Conservation (phyloP, 1,284 basidiomycete genomes). For the Ganoderma boninense region DNA sequence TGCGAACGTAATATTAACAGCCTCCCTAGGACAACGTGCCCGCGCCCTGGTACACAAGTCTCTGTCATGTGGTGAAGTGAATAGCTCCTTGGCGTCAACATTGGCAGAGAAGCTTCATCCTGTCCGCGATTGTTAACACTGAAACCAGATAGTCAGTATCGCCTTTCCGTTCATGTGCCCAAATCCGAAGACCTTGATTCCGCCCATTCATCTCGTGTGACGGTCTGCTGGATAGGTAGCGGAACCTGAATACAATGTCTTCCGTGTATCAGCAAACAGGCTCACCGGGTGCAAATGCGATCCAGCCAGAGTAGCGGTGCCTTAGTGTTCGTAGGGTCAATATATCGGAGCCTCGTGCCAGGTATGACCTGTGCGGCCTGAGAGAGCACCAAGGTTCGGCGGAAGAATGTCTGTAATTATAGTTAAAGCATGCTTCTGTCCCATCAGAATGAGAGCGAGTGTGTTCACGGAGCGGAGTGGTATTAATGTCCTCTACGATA, state of each 20-base stretch:
- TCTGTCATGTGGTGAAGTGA: not conserved
- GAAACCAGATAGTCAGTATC: not conserved
- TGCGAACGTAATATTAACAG: not conserved
- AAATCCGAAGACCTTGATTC: not conserved
- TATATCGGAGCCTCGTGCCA: not conserved
- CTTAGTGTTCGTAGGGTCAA: not conserved
- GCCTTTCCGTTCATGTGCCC: not conserved
- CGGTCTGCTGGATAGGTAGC: not conserved
- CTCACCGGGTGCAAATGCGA: not conserved
- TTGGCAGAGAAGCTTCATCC: not conserved
- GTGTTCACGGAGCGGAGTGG: constrained; percentile 14
- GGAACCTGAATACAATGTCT: not conserved
- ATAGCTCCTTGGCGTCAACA: not conserved
- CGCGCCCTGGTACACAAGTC: not conserved
- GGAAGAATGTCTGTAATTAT: not conserved
- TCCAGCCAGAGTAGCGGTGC: not conserved
- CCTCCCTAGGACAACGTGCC: not conserved
- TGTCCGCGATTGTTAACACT: not conserved
- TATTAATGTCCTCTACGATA: constrained; percentile 20
- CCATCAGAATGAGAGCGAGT: not conserved
- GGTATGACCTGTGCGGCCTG: not conserved
- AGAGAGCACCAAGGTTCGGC: not conserved
- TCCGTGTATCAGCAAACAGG: not conserved
- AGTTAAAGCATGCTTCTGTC: not conserved
- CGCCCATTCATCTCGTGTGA: not conserved